phyloP scores from a whole-genome alignment of 306 rosid species.

The Sphenostylis stenocarpa region DNA sequence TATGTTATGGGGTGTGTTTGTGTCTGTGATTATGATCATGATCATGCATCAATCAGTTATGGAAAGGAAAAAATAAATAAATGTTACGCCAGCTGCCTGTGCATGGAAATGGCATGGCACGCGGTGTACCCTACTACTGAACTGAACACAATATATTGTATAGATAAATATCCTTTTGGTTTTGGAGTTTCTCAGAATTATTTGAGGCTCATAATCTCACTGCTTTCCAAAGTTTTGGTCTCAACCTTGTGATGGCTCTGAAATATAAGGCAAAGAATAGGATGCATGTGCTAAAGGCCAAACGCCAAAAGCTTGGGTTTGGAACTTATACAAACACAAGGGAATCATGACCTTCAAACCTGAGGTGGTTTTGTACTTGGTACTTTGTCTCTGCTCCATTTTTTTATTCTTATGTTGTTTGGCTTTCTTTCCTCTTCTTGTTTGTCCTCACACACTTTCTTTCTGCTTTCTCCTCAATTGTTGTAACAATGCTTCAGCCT shows the following conservation, averaged over 20 bases:
- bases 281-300: conserved; percentile 36
- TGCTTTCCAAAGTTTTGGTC: conserved; percentile 20
- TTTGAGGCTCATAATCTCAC: not conserved
- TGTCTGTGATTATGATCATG: not conserved
- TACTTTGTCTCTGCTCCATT: not conserved
- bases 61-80: conserved; percentile 28
- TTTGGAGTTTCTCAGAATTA: conserved; percentile 37
- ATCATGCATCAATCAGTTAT: not conserved
- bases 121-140: conserved; percentile 31
- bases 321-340: conserved; percentile 41
- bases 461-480: not conserved
- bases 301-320: conserved; percentile 44
- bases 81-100: conserved; percentile 20
- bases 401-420: not conserved
- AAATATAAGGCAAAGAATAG: conserved; percentile 39
- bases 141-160: not conserved
- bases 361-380: not conserved
- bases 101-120: conserved; percentile 48
- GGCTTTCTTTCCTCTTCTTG: not conserved
- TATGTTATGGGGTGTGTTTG: conserved; percentile 13
- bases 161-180: not conserved
- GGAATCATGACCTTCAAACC: conserved; percentile 26
- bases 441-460: not conserved
- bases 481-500: not conserved
- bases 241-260: conserved; percentile 20